Base-by-base conservation (phyloP, 495 filamentous ascomycete species). In the Neurospora terricola region DNA sequence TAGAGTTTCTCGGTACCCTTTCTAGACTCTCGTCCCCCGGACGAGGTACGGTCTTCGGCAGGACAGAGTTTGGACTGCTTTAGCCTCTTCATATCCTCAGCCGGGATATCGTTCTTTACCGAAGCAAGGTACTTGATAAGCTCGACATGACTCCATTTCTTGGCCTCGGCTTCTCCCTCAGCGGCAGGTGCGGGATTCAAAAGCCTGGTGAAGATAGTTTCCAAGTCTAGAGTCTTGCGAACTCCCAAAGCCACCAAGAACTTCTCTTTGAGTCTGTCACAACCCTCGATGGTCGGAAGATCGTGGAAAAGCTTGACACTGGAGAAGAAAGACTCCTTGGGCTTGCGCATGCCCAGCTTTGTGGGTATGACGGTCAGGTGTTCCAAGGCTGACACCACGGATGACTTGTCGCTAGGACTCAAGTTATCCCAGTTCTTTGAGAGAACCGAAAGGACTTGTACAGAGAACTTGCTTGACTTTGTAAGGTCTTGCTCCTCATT, bases 221-320 rank as follows among this genome's bases (percentile, higher is more conserved):
- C 92, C 14, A 99, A 86, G 71, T 98, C 96, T 30, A 99, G 89
- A 1, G 96, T 98, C 76, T 90, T 90, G 34, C 90, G 83, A n/a
- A 94, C 95, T 0, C 95, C 94, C 37, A 98, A 84, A 11, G 92
- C 88, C 4, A 84, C 82, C 66, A 99, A 81, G 72, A 98, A 91
- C 78, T 96, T 97, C 38, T 98, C 96, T 77, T 97, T 98, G 3
- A 97, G 87, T 16, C 89, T 86, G 37, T 90, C 86, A 42, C 94
- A 87, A n/a, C 86, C 88, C 72, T 87, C 86, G 11, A 97, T 88
- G 14, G 90, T 89, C 4, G 96, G 94, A 11, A 99, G 85, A 77
- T 99, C 96, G 72, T 96, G 91, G 78, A 99, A 99, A 9, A 98
- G 84, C 76, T 93, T 95, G 27, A 98, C 96, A 16, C 88, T 90